Evolutionary conservation across 2,329 filamentous ascomycete species (phyloP), one percentile per base, ranked within the genome.

Genomic region (Xylariomycetidae sp.): DNA sequence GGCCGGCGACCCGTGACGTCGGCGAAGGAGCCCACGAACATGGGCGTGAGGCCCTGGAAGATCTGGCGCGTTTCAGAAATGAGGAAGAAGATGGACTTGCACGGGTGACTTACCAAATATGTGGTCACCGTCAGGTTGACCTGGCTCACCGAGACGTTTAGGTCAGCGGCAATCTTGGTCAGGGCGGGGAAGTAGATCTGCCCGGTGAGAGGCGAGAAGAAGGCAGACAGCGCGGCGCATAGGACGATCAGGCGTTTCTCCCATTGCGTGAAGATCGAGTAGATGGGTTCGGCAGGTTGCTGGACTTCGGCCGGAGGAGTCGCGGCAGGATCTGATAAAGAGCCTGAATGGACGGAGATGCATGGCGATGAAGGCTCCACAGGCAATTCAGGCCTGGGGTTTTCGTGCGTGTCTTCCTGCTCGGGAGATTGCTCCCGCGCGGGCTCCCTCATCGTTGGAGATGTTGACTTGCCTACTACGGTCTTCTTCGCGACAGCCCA

Each of bases 41-140:
- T 63, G 4, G 72, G 72, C 0, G 70, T 65, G 4, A 76, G 47
- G 9, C 64, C 71, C 57, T 75, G 71, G 26, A 74, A 65, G 27
- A 74, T 65, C 62, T 60, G 32, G 15, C 1, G 9, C 25, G 5
- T 14, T 49, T 59, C 5, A 59, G 61, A 15, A 54, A 29, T 5
- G 43, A 51, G 15, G 57, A 35, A 25, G 54, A 4, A 16, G 15
- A 18, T 20, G 13, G 20, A 13, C 22, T 10, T 14, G 8, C 5
- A 19, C 20, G 20, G 20, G 20, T 23, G 20, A 24, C 32, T 34
- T 45, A 57, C 54, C 54, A 58, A 54, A 16, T 57, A 58, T 10
- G 55, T 57, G 5, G 55, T 58, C 1, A 58, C 48, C 14, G 55
- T 58, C 35, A 58, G 42, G 27, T 56, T 65, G 28, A 65, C 58